Evolutionary conservation across 148 eudicot genomes (phyloP).

Genomic region (Rhododendron mucronatum): DNA sequence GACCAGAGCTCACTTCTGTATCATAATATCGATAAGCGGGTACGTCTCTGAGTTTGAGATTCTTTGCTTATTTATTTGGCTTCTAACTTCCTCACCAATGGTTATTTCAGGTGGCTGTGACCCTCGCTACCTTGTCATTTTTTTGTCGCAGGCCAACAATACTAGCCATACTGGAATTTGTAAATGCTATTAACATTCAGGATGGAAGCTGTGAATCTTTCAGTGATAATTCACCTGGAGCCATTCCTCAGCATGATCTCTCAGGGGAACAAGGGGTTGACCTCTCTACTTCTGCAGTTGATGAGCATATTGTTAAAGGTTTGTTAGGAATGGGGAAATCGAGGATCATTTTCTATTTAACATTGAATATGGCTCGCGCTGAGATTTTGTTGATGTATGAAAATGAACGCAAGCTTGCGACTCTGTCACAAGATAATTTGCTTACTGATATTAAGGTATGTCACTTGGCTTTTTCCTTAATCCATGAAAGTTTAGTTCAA

Average conservation of each 20-base stretch:
- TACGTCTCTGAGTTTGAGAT: slow-evolving; percentile 27
- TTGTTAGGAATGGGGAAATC: slow-evolving; percentile 90
- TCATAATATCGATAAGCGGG: slow-evolving; percentile 61
- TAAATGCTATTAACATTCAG: slow-evolving; percentile 57
- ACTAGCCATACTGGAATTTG: slow-evolving; percentile 75
- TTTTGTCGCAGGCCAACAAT: slow-evolving; percentile 88
- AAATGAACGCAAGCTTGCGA: slow-evolving; percentile 74
- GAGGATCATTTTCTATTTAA: slow-evolving; percentile 58
- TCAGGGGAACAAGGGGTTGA: slow-evolving; percentile 38
- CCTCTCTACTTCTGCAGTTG: slow-evolving; percentile 32
- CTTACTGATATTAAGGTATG: slow-evolving; percentile 81
- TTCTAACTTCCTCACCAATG: slow-evolving; percentile 8
- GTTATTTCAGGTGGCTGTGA: slow-evolving; percentile 70
- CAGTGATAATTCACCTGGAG: slow-evolving; percentile 50
- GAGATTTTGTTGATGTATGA: slow-evolving; percentile 86
- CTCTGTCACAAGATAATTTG: slow-evolving; percentile 85
- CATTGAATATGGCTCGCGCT: slow-evolving; percentile 82
- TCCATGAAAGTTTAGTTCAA: not conserved
- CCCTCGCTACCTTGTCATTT: slow-evolving; percentile 91
- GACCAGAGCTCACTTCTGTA: slow-evolving; percentile 78
- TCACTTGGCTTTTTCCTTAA: slow-evolving; percentile 7
- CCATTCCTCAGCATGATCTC: slow-evolving; percentile 39
- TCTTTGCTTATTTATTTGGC: not conserved
- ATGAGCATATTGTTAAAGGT: slow-evolving; percentile 65
- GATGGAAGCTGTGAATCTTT: slow-evolving; percentile 51